Evolutionary conservation across 2,329 filamentous ascomycete genomes (phyloP).

Genomic region (Beauveria bassiana): DNA sequence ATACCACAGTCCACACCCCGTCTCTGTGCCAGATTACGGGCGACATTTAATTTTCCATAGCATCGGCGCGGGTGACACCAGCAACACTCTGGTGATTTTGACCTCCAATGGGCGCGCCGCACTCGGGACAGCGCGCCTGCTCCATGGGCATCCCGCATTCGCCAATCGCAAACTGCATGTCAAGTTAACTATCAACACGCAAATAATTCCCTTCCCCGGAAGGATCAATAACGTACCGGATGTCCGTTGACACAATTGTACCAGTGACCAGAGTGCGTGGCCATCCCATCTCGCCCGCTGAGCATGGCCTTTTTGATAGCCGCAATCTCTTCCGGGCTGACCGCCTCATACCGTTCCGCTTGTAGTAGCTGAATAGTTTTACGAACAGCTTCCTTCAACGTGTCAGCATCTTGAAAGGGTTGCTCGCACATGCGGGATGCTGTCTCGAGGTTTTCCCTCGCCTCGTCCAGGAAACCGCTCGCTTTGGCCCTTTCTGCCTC

Average conservation of each 20-base stretch:
- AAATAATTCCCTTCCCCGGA: background rate
- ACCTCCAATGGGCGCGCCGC: slow-evolving; percentile 49
- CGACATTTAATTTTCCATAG: background rate
- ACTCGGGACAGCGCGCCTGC: slow-evolving; percentile 53
- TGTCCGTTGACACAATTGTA: slow-evolving; percentile 25
- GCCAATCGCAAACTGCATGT: slow-evolving; percentile 49
- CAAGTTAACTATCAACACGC: background rate
- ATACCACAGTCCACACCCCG: background rate
- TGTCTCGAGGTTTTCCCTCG: slow-evolving; percentile 3
- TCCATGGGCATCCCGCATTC: slow-evolving; percentile 63
- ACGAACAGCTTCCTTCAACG: slow-evolving; percentile 14
- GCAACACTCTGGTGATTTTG: slow-evolving; percentile 35
- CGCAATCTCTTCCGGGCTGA: slow-evolving; percentile 33
- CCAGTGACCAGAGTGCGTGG: slow-evolving; percentile 29
- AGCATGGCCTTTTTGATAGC: slow-evolving; percentile 41
- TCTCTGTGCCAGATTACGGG: background rate
- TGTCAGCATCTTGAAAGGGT: slow-evolving; percentile 10
- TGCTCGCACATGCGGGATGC: slow-evolving; percentile 8
- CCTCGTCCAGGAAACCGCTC: slow-evolving; percentile 3
- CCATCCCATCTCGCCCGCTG: slow-evolving; percentile 30
- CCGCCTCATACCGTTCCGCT: slow-evolving; percentile 29
- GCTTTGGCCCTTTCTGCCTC: background rate
- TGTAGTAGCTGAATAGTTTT: slow-evolving; percentile 19
- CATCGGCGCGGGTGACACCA: slow-evolving; percentile 42
- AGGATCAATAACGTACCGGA: slow-evolving; percentile 15